Evolutionary conservation across 148 eudicot genomes (phyloP), one percentile per base, ranked within the genome.

Genomic region (Drosera capensis): DNA sequence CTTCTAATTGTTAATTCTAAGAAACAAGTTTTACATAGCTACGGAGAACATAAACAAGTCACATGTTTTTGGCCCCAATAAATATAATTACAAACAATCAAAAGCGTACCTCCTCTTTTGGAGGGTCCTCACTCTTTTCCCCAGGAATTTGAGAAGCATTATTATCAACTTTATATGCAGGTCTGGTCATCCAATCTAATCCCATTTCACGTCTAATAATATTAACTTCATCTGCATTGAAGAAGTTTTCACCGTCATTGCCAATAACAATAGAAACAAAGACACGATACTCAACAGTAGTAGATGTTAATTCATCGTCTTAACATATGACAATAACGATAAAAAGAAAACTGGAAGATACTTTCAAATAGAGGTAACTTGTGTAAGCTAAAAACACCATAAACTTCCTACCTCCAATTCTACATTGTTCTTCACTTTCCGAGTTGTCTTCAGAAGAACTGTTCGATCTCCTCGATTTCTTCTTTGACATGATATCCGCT

Each of bases 171-270:
- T 38, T 66, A 0, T 72, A 87, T 53, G 65, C 78, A 1, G 95
- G 85, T 51, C 70, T 75, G 45, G 75, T 77, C 99, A 90, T 90
- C 95, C 95, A 90, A 7, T 84, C 99, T 43, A 90, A 70, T 42
- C 99, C 99, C 72, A 78, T 73, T 43, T 84, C 87, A 51, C 71
- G 72, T 61, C 99, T 68, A 31, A 70, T 67, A 43, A 64, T 67
- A 54, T 70, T 60, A 28, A 68, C 54, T 25, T 47, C 51, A 31
- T 49, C 51, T 16, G 15, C 17, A 6, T 59, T 49, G 15, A 28
- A 40, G 47, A 62, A 58, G 45, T 52, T 72, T 46, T 53, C 59
- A 34, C 15, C 60, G 40, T 49, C 65, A 67, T 56, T 74, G 66
- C 31, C 24, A 35, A 42, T 11, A 5, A 34, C 2, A 48, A 47